These are phyloP conservation scores for Ganoderma lucidum DNA, from an alignment of 1,284 basidiomycete genomes.

Conservation along the genomic window DNA sequence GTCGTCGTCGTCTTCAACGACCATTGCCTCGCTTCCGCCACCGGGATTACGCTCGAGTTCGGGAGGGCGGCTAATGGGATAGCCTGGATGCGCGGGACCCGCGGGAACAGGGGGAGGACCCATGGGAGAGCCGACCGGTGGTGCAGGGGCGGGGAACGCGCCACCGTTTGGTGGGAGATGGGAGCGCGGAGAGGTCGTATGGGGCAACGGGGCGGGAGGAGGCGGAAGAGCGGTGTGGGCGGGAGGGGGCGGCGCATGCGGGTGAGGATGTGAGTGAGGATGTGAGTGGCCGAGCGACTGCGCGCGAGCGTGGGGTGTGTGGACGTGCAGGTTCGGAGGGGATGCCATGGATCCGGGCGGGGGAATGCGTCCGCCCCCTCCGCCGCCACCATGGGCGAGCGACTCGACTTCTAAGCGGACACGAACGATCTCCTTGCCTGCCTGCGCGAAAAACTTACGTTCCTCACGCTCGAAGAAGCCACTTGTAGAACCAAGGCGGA, in stretches of 20 bases:
- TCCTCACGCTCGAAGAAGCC: conserved; percentile 77
- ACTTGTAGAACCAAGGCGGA: conserved; percentile 67
- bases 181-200: conserved; percentile 10
- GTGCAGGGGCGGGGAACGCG: conserved; percentile 21
- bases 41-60: conserved; percentile 29
- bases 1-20: conserved; percentile 51
- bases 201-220: conserved; percentile 15
- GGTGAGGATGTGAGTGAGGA: conserved; percentile 14
- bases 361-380: conserved; percentile 15
- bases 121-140: conserved; percentile 7
- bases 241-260: conserved; percentile 21
- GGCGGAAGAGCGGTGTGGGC: conserved; percentile 22
- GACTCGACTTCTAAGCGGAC: conserved; percentile 70
- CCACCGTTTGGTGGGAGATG: conserved; percentile 19
- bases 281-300: conserved; percentile 21
- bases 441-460: conserved; percentile 77
- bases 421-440: conserved; percentile 76
- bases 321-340: conserved; percentile 11
- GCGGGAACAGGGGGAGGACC: conserved; percentile 10
- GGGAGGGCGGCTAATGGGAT: conserved; percentile 28
- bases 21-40: conserved; percentile 35
- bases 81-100: conserved; percentile 16
- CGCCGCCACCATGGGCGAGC: conserved; percentile 7
- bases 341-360: conserved; percentile 20
- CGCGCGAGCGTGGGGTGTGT: conserved; percentile 16